Conservation (phyloP, 78 protist species). For the Guillardia theta region DNA sequence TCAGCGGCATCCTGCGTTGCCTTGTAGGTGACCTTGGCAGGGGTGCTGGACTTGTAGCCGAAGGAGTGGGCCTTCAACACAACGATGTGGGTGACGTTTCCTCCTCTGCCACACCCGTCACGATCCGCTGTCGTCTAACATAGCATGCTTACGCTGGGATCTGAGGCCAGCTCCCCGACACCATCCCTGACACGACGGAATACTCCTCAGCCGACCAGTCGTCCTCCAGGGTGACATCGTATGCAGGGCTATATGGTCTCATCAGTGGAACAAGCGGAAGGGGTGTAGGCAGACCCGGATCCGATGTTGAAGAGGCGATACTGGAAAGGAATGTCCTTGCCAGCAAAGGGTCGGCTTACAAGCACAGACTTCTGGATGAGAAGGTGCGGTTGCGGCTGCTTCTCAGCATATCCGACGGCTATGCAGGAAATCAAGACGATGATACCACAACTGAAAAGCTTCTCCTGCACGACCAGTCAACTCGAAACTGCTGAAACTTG, state of each 20-base stretch:
- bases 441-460: too few species aligned
- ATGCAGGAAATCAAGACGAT: too few species aligned
- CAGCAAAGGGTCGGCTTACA: background rate
- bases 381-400: constrained; percentile 10
- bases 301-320: constrained; percentile 13
- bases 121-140: too few species aligned
- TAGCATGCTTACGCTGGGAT: too few species aligned
- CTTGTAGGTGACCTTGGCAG: constrained; percentile 19
- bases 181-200: background rate
- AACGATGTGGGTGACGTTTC: background rate
- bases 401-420: too few species aligned
- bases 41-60: background rate
- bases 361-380: constrained; percentile 16
- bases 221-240: background rate
- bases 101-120: background rate
- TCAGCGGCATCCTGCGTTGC: background rate
- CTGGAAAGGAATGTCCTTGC: background rate
- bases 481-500: too few species aligned
- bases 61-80: background rate
- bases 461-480: too few species aligned
- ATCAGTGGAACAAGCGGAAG: background rate
- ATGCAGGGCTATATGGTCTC: background rate
- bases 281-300: background rate
- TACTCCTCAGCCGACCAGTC: constrained; percentile 9
- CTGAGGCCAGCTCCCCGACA: constrained; percentile 1